A percentile compares a stretch with the other conserved stretches of the same genome.
phyloP scores from a whole-genome alignment of 306 rosid species.

The Sesbania bispinosa region DNA sequence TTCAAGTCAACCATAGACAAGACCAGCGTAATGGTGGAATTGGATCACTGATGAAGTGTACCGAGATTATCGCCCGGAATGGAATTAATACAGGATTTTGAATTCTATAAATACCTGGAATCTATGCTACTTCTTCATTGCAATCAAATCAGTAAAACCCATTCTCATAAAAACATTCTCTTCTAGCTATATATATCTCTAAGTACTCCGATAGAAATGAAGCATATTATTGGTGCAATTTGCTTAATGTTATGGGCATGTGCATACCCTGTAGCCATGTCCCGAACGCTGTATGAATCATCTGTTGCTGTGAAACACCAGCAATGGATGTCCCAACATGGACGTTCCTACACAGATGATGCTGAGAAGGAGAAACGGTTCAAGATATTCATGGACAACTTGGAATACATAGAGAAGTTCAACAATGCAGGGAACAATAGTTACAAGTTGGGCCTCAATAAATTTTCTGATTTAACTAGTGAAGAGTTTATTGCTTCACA shows the following conservation, averaged over 20 bases:
- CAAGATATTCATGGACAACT: constrained; percentile 26
- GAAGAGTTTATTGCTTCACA: constrained; percentile 42
- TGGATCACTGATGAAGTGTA: no score
- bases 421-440: constrained; percentile 32
- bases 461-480: constrained; percentile 31
- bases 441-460: constrained; percentile 36
- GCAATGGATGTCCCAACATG: constrained; percentile 26
- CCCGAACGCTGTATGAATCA: constrained; percentile 22
- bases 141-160: neutral
- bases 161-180: neutral
- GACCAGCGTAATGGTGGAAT: no score
- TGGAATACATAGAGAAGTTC: constrained; percentile 29
- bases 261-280: constrained; percentile 23
- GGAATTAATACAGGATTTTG: neutral
- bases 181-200: neutral
- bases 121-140: neutral
- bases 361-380: constrained; percentile 36
- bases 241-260: constrained; percentile 1
- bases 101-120: neutral
- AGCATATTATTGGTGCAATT: neutral
- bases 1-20: no score
- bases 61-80: neutral
- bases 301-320: constrained; percentile 14
- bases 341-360: neutral
- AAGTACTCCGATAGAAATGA: neutral